A percentile compares a stretch with the other conserved stretches of the same genome.
Evolutionary conservation across 2,329 filamentous ascomycete species (phyloP).

Genomic region (Aureobasidium sp.): DNA sequence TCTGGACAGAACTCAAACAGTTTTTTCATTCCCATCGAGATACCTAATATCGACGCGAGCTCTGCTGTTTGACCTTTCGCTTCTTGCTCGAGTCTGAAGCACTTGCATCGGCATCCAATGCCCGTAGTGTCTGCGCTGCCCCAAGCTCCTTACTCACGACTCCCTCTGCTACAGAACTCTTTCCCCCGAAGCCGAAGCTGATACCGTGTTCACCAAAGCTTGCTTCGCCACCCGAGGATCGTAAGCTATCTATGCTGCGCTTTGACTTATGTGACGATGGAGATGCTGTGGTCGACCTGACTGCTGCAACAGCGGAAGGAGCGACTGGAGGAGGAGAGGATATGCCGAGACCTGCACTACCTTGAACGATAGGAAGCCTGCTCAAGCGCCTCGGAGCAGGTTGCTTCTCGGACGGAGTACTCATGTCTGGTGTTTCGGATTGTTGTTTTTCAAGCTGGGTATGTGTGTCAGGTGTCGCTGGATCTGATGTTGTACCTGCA

Average conservation of each 20-base stretch:
- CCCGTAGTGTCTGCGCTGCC: constrained; percentile 10
- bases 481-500: constrained; percentile 13
- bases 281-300: not conserved
- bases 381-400: not conserved
- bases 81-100: constrained; percentile 7
- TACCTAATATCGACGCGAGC: not conserved
- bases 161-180: constrained; percentile 13
- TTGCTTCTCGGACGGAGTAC: not conserved
- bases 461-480: constrained; percentile 9
- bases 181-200: constrained; percentile 12
- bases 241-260: constrained; percentile 17
- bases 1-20: not conserved
- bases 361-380: not conserved
- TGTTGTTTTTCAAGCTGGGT: not conserved
- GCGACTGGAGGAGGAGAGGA: not conserved
- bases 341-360: not conserved
- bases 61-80: not conserved
- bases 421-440: not conserved
- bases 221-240: constrained; percentile 8
- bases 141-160: constrained; percentile 13
- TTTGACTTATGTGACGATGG: constrained; percentile 10
- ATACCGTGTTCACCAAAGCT: constrained; percentile 14
- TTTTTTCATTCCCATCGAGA: constrained; percentile 1
- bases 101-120: not conserved
- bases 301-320: not conserved